A percentile compares a stretch with the other conserved stretches of the same genome.
phyloP scores from a whole-genome alignment of 768 basidiomycete genomes.

The Plicaturopsis crispa region DNA sequence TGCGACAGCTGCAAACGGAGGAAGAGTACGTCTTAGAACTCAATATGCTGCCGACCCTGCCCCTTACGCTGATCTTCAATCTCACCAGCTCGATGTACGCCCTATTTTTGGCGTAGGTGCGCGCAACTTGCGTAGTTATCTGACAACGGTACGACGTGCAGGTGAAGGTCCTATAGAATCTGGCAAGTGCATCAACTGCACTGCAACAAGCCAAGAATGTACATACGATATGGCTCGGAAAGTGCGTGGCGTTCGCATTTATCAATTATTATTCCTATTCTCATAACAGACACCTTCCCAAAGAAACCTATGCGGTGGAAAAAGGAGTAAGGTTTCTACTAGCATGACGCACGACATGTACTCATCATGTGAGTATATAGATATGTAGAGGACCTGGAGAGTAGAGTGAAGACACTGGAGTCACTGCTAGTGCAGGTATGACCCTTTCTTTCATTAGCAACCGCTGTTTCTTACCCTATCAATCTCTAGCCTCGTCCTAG shows the following conservation, averaged over 20 bases:
- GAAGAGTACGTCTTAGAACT: constrained; percentile 50
- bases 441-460: too few relatives aligned
- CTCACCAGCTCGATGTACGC: constrained; percentile 57
- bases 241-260: constrained; percentile 25
- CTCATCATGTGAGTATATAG: constrained; percentile 28
- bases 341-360: too few relatives aligned
- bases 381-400: constrained; percentile 58
- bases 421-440: constrained; percentile 44
- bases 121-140: neutral
- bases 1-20: constrained; percentile 81
- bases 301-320: constrained; percentile 40
- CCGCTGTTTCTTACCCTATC: too few relatives aligned
- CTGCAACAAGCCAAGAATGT: constrained; percentile 50
- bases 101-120: neutral
- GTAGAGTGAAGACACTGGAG: constrained; percentile 58
- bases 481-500: constrained; percentile 64
- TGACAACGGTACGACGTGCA: constrained; percentile 48
- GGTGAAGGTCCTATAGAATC: constrained; percentile 55
- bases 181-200: constrained; percentile 60
- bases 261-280: neutral
- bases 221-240: constrained; percentile 65
- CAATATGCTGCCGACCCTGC: constrained; percentile 2
- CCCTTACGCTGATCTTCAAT: constrained; percentile 9
- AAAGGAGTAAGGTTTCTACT: too few relatives aligned
- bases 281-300: constrained; percentile 49